phyloP scores from a whole-genome alignment of 257 asterid genomes.

The Oldenlandia corymbosa region DNA sequence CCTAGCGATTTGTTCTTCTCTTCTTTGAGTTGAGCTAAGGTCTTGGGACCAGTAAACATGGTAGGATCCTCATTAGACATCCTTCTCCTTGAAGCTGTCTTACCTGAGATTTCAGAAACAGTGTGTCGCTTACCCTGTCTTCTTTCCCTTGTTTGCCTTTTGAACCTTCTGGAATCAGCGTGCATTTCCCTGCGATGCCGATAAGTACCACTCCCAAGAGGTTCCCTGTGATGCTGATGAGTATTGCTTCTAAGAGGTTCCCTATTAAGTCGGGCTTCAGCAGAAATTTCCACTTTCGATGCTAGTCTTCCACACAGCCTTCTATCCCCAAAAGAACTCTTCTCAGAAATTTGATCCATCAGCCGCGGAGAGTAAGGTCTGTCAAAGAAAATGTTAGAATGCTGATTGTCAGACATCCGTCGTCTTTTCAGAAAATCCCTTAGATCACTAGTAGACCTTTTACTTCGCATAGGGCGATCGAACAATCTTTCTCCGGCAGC shows the following conservation, averaged over 20 bases:
- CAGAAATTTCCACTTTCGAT: conserved; percentile 22
- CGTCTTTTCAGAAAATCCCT: conserved; percentile 29
- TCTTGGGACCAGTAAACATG: conserved; percentile 31
- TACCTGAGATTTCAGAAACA: conserved; percentile 21
- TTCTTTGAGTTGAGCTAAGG: conserved; percentile 33
- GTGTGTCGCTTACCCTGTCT: conserved; percentile 12
- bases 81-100: conserved; percentile 18
- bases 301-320: conserved; percentile 24
- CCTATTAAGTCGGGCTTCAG: conserved; percentile 10
- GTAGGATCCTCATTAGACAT: conserved; percentile 11
- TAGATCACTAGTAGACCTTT: conserved; percentile 24
- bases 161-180: conserved; percentile 17
- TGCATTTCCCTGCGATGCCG: conserved; percentile 13
- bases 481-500: conserved; percentile 12
- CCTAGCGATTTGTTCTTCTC: conserved; percentile 26
- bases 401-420: conserved; percentile 11
- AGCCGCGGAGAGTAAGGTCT: conserved; percentile 15
- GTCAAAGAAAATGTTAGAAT: conserved; percentile 12
- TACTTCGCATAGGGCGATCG: conserved; percentile 12
- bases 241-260: background rate
- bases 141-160: conserved; percentile 26
- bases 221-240: conserved; percentile 5
- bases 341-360: conserved; percentile 15
- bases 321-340: conserved; percentile 8
- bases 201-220: background rate